Conservation (phyloP, 2,329 filamentous ascomycete genomes). For the Aureobasidium zeae region DNA sequence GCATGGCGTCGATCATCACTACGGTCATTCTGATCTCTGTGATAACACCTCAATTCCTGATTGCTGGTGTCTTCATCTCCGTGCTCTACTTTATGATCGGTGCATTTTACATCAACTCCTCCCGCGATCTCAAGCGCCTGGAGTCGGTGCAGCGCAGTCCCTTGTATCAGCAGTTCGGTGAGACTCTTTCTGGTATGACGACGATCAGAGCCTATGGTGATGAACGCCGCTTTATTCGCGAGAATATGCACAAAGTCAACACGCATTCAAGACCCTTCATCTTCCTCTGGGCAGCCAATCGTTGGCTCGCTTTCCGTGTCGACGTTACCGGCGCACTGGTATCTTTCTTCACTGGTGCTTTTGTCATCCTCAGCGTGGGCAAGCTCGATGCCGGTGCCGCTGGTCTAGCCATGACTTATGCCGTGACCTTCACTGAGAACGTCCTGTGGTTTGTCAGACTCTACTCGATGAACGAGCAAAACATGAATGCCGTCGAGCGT, state of each 20-base stretch:
- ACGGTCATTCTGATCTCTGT: constrained; percentile 78
- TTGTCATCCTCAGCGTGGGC: constrained; percentile 76
- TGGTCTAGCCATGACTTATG: constrained; percentile 89
- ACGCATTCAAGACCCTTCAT: constrained; percentile 88
- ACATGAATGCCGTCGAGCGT: constrained; percentile 98
- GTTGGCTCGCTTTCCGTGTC: constrained; percentile 90
- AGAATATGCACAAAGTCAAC: constrained; percentile 83
- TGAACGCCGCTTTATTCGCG: constrained; percentile 82
- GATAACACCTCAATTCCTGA: constrained; percentile 84
- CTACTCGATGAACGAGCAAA: constrained; percentile 93
- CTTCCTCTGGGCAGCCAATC: constrained; percentile 91
- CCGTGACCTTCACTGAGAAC: constrained; percentile 93
- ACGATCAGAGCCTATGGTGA: constrained; percentile 96
- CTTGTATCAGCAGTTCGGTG: constrained; percentile 94
- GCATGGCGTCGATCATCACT: constrained; percentile 62
- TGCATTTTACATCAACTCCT: constrained; percentile 80
- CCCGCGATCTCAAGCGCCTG: constrained; percentile 88
- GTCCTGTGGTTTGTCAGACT: constrained; percentile 92
- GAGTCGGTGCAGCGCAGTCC: constrained; percentile 93
- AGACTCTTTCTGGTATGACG: constrained; percentile 87
- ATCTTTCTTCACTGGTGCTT: constrained; percentile 84
- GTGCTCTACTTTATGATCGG: constrained; percentile 74
- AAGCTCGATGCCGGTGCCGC: constrained; percentile 82
- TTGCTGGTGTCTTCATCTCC: constrained; percentile 78
- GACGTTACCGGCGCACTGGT: constrained; percentile 86